Evolutionary conservation across 345 rosid genomes (phyloP), one percentile per base, ranked within the genome.

Genomic region (Citrus reticulata): DNA sequence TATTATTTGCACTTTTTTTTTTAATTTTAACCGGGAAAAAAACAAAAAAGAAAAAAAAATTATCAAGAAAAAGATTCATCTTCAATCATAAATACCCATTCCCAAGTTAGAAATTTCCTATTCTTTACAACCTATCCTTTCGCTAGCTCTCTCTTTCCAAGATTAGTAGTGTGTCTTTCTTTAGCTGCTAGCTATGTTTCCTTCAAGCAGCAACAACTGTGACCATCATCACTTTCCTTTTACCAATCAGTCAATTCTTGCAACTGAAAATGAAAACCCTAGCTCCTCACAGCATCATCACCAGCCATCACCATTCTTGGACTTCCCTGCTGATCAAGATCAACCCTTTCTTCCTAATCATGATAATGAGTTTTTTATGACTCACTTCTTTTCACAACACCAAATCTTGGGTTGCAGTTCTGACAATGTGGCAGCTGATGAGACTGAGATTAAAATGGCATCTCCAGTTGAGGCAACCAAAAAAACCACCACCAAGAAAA

Each of bases 401-500:
- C 82, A 77, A 75, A 75, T 77, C 58, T 59, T 78, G 57, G 76
- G n/a, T 10, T 60, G 74, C 72, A 75, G 34, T 68, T 25, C 51
- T 51, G 39, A 35, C 7, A 51, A 35, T 58, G n/a, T 42, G 42
- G 70, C 69, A 68, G 30, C 49, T 19, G 75, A 71, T 14, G 75
- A 71, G 72, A 34, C 62, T 7, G 76, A 79, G 79, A 74, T 49
- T 39, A 73, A 72, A 70, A 76, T 46, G 24, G 58, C 59, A 63
- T 68, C 77, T 76, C 75, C 82, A 34, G 81, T 30, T 29, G 75
- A 74, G 69, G 74, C 42, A 40, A 64, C 77, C 54, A 74, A 77
- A 62, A 84, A n/a, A 60, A 78, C 71, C 30, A 75, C 22, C 37
- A 72, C 25, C 29, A 77, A 71, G 66, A 85, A 77, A 73, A 83